Evolutionary conservation across 2,329 filamentous ascomycete genomes (phyloP).

Genomic region (Ilyonectria mors-panacis): DNA sequence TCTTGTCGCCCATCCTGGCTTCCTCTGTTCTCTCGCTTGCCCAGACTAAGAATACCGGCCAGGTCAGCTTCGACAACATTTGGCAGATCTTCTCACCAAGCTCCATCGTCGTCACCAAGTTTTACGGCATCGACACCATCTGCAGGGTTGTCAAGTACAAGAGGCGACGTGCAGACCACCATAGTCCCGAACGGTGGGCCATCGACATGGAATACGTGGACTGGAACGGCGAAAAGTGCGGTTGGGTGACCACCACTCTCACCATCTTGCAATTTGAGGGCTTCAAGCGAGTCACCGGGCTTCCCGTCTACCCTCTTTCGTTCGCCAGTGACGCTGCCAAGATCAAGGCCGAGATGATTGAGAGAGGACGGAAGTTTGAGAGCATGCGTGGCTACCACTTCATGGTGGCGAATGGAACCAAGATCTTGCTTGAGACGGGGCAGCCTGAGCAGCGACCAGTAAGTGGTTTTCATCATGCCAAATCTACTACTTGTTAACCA

Average conservation of each 20-base stretch:
- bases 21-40: conserved; percentile 44
- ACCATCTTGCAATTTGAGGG: conserved; percentile 49
- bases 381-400: conserved; percentile 53
- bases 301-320: conserved; percentile 51
- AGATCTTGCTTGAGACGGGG: conserved; percentile 47
- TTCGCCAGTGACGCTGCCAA: conserved; percentile 42
- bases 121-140: conserved; percentile 54
- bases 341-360: conserved; percentile 45
- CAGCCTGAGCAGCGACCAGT: conserved; percentile 47
- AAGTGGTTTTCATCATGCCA: neutral
- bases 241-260: conserved; percentile 44
- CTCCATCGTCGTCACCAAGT: conserved; percentile 50
- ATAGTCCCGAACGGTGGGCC: conserved; percentile 41
- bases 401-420: conserved; percentile 48
- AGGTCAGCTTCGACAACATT: conserved; percentile 49
- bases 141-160: conserved; percentile 53
- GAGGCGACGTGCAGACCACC: conserved; percentile 14
- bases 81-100: conserved; percentile 56
- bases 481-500: neutral
- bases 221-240: conserved; percentile 53
- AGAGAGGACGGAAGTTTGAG: conserved; percentile 53
- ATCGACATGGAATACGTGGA: conserved; percentile 54
- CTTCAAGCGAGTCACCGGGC: conserved; percentile 43
- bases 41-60: conserved; percentile 48
- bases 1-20: conserved; percentile 50